Base-by-base conservation (phyloP, 2,329 filamentous ascomycete genomes). In the Fusarium redolens region DNA sequence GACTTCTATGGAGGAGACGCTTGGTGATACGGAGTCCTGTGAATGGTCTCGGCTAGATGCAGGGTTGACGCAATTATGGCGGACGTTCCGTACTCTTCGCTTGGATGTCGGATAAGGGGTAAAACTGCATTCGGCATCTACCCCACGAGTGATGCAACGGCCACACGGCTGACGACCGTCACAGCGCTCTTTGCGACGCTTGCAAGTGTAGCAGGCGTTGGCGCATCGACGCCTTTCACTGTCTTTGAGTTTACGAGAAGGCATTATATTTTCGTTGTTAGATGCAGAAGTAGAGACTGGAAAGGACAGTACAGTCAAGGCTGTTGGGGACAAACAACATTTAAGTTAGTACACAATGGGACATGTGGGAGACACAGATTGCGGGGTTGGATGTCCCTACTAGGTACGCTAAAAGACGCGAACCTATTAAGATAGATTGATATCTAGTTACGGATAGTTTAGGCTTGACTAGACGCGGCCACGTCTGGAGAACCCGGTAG, bases 31-130 rank as follows among this genome's bases (percentile, higher is more conserved):
- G 4, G 14, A n/a, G 22, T 14, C 7, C 18, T 28, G 50, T 3
- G 10, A n/a, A 9, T n/a, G 8, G 4, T 6, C 17, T 28, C 1
- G 2, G 20, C 7, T 7, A 20, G 22, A 6, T 12, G 3, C 8
- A 12, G 22, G 18, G 20, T 22, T n/a, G 7, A 15, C 20, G 40
- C 13, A n/a, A 1, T 43, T 14, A 17, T 18, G 7, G 13, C 17
- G 50, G 6, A 7, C 18, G 4, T 3, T n/a, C 33, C 50, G 50
- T 13, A 3, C 22, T 2, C 33, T 52, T 17, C 50, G 50, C 18
- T 18, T 52, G 20, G 6, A 20, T 0, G 18, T 28, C 13, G 50
- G 22, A 37, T 17, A 28, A 28, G 50, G 22, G 18, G 18, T 28
- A 8, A 52, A 52, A 12, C 50, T 38, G 22, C 50, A 52, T 7